A percentile compares a stretch with the other conserved stretches of the same genome.
phyloP scores from a whole-genome alignment of 177 flowering plant species.

The Tripterygium wilfordii region DNA sequence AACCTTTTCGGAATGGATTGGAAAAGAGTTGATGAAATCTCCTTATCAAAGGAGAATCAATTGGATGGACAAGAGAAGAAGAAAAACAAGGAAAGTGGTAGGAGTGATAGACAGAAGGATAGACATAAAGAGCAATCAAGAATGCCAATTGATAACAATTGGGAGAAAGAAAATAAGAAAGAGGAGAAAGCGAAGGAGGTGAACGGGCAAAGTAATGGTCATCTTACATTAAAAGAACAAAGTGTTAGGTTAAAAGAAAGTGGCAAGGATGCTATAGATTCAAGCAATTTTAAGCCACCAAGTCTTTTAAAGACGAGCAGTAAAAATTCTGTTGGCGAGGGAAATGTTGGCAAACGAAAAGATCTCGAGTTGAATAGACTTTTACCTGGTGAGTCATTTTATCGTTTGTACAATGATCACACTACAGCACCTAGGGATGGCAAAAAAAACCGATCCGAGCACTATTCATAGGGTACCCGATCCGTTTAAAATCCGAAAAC shows the following conservation, averaged over 20 bases:
- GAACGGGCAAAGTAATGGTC: slow-evolving; percentile 2
- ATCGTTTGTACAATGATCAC: slow-evolving; percentile 2
- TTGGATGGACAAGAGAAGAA: slow-evolving; percentile 10
- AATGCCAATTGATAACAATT: slow-evolving; percentile 8
- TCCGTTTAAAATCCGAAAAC: no score
- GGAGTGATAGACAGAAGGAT: slow-evolving; percentile 10
- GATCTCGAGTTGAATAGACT: slow-evolving; percentile 21
- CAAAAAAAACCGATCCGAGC: no score
- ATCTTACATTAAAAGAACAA: slow-evolving; percentile 6
- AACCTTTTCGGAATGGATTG: slow-evolving; percentile 9
- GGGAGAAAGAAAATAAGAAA: slow-evolving; percentile 10
- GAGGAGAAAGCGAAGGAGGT: slow-evolving; percentile 11
- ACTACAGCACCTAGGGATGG: slow-evolving; percentile 1
- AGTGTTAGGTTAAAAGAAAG: slow-evolving; percentile 7
- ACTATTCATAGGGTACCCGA: no score
- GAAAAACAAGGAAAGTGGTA: slow-evolving; percentile 7
- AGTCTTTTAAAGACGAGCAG: slow-evolving; percentile 6
- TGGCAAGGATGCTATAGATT: slow-evolving; percentile 3
- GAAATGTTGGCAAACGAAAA: slow-evolving; percentile 25
- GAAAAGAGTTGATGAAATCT: slow-evolving; percentile 15
- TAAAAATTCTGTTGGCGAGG: slow-evolving; percentile 10
- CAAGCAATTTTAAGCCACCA: not conserved
- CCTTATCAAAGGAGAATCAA: slow-evolving; percentile 7
- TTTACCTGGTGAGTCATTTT: slow-evolving; percentile 30
- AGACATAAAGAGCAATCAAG: slow-evolving; percentile 8